phyloP scores from a whole-genome alignment of 805 yeast genomes.

The Wickerhamiella siamensis region DNA sequence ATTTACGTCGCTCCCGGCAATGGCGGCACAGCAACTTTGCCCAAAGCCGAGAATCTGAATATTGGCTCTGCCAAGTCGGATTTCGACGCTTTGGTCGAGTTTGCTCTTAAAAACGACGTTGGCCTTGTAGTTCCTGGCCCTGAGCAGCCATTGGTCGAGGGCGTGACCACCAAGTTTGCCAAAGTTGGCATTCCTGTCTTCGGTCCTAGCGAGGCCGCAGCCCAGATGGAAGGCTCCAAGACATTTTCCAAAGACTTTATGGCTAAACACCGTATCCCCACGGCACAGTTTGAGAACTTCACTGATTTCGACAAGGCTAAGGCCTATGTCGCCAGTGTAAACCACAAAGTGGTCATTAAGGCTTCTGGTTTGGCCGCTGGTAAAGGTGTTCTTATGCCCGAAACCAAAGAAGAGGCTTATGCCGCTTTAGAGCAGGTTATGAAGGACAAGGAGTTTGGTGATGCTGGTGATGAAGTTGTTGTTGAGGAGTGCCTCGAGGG shows the following conservation, averaged over 20 bases:
- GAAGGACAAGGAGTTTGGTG: conserved; percentile 79
- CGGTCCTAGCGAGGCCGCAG: conserved; percentile 89
- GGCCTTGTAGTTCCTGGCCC: conserved; percentile 91
- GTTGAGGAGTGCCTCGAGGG: conserved; percentile 94
- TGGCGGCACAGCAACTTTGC: conserved; percentile 54
- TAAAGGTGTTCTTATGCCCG: conserved; percentile 92
- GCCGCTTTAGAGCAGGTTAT: conserved; percentile 75
- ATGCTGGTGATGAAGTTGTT: conserved; percentile 89
- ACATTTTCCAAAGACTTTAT: conserved; percentile 87
- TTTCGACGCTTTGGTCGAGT: conserved; percentile 53
- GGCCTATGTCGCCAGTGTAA: conserved; percentile 46
- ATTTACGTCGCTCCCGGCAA: conserved; percentile 94
- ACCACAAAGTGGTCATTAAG: conserved; percentile 76
- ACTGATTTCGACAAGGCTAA: conserved; percentile 62
- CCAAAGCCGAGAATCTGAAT: conserved; percentile 55
- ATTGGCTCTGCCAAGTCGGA: conserved; percentile 53
- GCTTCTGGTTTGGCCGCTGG: conserved; percentile 99
- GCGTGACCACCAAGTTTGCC: conserved; percentile 57
- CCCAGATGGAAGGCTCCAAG: conserved; percentile 92
- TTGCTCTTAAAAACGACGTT: conserved; percentile 55
- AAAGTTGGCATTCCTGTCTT: conserved; percentile 87
- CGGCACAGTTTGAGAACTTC: conserved; percentile 82
- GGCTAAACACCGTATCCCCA: conserved; percentile 85
- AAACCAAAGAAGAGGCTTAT: conserved; percentile 67
- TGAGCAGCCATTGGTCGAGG: conserved; percentile 97